Conservation (phyloP, 2,329 filamentous ascomycete species). For the Tolypocladium endophyticum region DNA sequence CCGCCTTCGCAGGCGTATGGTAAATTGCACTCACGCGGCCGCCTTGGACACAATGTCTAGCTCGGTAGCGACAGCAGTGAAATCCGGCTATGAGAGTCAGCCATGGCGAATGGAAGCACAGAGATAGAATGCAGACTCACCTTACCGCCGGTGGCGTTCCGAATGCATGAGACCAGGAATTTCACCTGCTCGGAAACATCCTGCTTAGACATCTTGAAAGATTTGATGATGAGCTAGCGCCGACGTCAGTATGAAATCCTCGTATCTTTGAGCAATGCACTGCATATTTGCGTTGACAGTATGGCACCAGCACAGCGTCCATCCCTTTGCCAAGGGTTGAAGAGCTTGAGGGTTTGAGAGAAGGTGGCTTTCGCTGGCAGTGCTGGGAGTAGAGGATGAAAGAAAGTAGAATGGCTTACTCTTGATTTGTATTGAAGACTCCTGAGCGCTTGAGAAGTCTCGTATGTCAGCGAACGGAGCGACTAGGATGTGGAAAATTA, state of each 20-base stretch:
- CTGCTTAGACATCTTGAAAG: slow-evolving; percentile 25
- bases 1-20: no score
- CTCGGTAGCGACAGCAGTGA: slow-evolving; percentile 52
- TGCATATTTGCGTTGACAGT: no score
- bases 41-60: slow-evolving; percentile 53
- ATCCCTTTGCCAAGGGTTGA: background rate
- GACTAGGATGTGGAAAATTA: background rate
- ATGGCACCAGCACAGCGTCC: background rate
- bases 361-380: background rate
- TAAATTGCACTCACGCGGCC: slow-evolving; percentile 51
- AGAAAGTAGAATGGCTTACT: background rate
- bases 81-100: slow-evolving; percentile 44
- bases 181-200: slow-evolving; percentile 48
- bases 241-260: background rate
- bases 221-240: background rate
- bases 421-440: background rate
- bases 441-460: background rate
- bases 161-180: slow-evolving; percentile 58
- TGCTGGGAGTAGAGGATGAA: background rate
- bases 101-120: background rate
- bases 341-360: no score
- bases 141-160: slow-evolving; percentile 47
- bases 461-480: background rate
- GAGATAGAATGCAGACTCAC: slow-evolving; percentile 25
- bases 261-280: background rate